Evolutionary conservation across 2,329 filamentous ascomycete species (phyloP), one percentile per base, ranked within the genome.

Genomic region (Metarhizium brunneum): DNA sequence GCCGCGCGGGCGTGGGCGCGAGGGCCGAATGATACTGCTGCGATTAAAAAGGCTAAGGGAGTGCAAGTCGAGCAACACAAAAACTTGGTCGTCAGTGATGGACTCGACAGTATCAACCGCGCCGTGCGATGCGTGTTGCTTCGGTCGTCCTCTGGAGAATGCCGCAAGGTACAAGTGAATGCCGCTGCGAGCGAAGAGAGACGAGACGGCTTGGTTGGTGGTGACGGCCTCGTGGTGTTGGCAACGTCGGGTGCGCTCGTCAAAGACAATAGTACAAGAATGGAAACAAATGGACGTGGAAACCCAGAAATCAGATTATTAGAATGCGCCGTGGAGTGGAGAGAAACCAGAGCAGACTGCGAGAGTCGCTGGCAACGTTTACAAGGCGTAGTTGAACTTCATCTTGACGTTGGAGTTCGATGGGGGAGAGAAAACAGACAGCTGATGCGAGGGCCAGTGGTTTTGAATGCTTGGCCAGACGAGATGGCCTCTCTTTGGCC

Each of bases 401-500:
- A 82, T 81, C 68, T 73, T 74, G 73, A 71, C 70, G 65, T 68
- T 75, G 66, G 63, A 71, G 75, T 76, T 80, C 74, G 76, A 75
- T 76, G 64, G 69, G 69, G 64, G 71, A 71, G 71, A 70, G 60
- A 63, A 62, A 66, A 42, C 36, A 52, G 52, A 63, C 45, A 42
- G 13, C 47, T 20, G 40, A 32, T 42, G 57, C 43, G 55, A 52
- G 45, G 49, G 54, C 32, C 52, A 53, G 54, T 54, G 59, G 66
- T 70, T 70, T 70, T 70, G 68, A 69, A 64, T 62, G 62, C n/a
- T 32, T 16, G 18, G 18, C 10, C 18, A 47, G n/a, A n/a, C 43
- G 43, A 47, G 18, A 53, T 40, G 30, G 30, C 11, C 51, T 50
- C 11, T 30, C 35, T n/a, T 18, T 51, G 32, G 32, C 32, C 25